Evolutionary conservation across 352 stramenopile species (phyloP).

Genomic region (Phytophthora vignae): DNA sequence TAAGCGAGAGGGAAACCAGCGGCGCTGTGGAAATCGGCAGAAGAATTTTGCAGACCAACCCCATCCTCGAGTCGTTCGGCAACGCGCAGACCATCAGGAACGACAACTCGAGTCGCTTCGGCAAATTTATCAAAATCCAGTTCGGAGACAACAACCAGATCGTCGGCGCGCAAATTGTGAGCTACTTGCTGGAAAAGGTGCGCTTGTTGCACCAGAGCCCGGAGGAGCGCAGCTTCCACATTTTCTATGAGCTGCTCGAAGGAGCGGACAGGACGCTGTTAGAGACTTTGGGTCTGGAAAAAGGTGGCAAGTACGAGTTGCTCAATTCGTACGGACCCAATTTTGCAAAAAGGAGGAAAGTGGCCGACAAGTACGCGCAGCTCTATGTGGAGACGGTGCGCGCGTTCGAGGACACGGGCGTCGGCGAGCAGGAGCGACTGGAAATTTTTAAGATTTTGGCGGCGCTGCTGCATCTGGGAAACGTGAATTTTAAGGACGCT

Average conservation of each 20-base stretch:
- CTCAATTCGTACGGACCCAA: conserved; percentile 85
- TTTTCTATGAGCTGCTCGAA: conserved; percentile 96
- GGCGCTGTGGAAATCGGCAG: conserved; percentile 80
- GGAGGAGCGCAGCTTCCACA: conserved; percentile 95
- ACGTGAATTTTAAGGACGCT: conserved; percentile 87
- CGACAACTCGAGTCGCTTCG: conserved; percentile 96
- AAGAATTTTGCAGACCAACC: conserved; percentile 96
- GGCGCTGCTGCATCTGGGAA: conserved; percentile 96
- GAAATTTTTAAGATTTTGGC: conserved; percentile 81
- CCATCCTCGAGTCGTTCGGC: conserved; percentile 97
- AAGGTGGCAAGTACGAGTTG: conserved; percentile 84
- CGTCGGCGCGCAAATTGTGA: conserved; percentile 93
- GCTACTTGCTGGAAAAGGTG: conserved; percentile 98
- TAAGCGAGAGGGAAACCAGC: conserved; percentile 22
- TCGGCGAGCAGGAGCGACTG: conserved; percentile 52
- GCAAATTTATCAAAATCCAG: conserved; percentile 97
- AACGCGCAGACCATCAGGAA: conserved; percentile 97
- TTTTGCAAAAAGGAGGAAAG: conserved; percentile 37
- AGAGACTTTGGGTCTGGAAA: conserved; percentile 66
- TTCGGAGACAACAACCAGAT: conserved; percentile 87
- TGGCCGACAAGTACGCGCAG: conserved; percentile 61
- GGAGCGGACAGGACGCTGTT: conserved; percentile 73
- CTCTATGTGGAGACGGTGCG: conserved; percentile 72
- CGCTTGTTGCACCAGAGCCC: conserved; percentile 93
- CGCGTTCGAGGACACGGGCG: conserved; percentile 82